A percentile compares a stretch with the other conserved stretches of the same genome.
phyloP scores from a whole-genome alignment of 2,329 filamentous ascomycete genomes.

The Pseudogymnoascus destructans region DNA sequence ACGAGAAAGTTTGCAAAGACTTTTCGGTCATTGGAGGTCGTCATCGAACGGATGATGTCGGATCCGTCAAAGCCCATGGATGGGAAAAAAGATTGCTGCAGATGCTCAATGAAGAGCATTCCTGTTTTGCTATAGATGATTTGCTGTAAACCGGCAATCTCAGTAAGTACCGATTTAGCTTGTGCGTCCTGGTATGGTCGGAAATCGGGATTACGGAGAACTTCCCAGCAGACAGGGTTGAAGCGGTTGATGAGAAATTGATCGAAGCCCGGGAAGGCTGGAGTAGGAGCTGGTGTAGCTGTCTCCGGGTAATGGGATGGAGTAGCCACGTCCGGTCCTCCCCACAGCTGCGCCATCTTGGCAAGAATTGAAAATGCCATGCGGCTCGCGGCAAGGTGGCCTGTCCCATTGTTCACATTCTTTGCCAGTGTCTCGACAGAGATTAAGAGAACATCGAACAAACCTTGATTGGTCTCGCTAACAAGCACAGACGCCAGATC shows the following conservation, averaged over 20 bases:
- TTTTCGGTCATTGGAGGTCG: constrained; percentile 46
- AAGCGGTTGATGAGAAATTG: constrained; percentile 81
- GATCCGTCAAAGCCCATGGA: constrained; percentile 49
- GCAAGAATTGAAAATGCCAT: constrained; percentile 73
- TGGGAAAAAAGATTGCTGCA: constrained; percentile 51
- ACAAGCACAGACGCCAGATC: constrained; percentile 80
- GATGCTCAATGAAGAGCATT: constrained; percentile 58
- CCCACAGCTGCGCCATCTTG: constrained; percentile 80
- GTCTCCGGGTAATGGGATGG: constrained; percentile 38
- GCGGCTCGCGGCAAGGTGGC: constrained; percentile 45
- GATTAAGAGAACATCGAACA: constrained; percentile 75
- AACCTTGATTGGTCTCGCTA: constrained; percentile 76
- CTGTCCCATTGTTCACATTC: constrained; percentile 49
- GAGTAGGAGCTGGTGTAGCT: constrained; percentile 37
- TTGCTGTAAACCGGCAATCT: constrained; percentile 79
- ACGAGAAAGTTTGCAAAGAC: constrained; percentile 52
- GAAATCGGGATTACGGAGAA: constrained; percentile 68
- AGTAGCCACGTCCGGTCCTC: constrained; percentile 62
- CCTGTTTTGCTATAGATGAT: constrained; percentile 85
- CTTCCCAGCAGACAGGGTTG: constrained; percentile 79
- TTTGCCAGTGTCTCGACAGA: constrained; percentile 77
- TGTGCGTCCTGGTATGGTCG: constrained; percentile 71
- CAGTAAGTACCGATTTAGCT: constrained; percentile 72
- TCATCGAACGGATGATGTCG: constrained; percentile 46
- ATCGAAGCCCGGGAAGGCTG: constrained; percentile 75